Evolutionary conservation across 2,329 filamentous ascomycete genomes (phyloP), one percentile per base, ranked within the genome.

Genomic region (Polychaeton citri): DNA sequence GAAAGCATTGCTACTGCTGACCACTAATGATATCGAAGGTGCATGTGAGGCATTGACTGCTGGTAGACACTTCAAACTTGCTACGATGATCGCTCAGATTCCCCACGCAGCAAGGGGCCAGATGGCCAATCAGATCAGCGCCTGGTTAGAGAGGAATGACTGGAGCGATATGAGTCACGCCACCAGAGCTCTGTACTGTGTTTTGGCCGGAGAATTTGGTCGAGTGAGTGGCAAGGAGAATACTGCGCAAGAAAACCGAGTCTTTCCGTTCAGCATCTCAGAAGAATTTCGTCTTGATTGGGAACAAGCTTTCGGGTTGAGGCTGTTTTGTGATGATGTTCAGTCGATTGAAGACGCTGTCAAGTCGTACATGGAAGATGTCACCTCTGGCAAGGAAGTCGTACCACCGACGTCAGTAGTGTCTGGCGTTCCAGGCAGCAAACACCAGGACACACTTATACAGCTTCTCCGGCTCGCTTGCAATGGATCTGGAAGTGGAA

Each of bases 291-390:
- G 76, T 4, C 68, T 98, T 21, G 82, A 92, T 55, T 98, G 90
- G 90, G 79, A 84, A 56, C 87, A 93, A 53, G 79, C 87, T 1
- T 94, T 98, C 57, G 88, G 84, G 8, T 69, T 98, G 34, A 77
- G 87, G 30, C 67, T 98, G 2, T 96, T 86, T 82, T 98, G 94
- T 56, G 79, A 78, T 31, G 81, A 77, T 28, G 68, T 73, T 2
- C 65, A 72, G 21, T 68, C 76, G 26, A 68, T 95, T 30, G 74
- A 79, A 34, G 65, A 69, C 32, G 87, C 87, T 2, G 78, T 98
- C 4, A 60, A 68, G 30, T 71, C 72, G 19, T 98, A 86, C 58
- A 67, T 76, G 41, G 66, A 77, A 37, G 86, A 94, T 48, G 66
- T 96, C 32, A 63, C 68, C 19, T 72, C 79, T 41, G 78, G 79